Base-by-base conservation (phyloP, 306 rosid species). In the Geum urbanum region DNA sequence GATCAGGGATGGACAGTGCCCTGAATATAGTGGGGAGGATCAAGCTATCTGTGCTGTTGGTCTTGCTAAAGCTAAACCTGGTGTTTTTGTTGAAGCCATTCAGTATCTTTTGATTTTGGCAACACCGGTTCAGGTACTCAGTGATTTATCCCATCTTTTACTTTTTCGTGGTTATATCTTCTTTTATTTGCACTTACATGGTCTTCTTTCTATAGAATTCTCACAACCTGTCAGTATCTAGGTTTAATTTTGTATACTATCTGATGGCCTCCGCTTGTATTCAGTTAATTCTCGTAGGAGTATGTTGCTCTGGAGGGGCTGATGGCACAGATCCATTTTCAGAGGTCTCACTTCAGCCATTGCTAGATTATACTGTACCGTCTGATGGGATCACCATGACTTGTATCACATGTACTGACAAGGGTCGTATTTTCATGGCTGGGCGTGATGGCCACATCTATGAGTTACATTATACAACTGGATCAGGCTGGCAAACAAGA, bases 41-140 rank as follows among this genome's bases (percentile, higher is more conserved):
- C 95, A 91, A 87, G 99, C 97, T 77, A 91, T 94, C 67, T 94
- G 99, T 86, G 99, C 92, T 60, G 95, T 94, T 63, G 95, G 97
- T 57, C 96, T 94, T 68, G 87, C 96, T 67, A 94, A 83, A 77
- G 83, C 99, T 70, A 94, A 83, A 78, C 79, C 89, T 39, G 96
- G 96, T 67, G 96, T 91, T 85, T 94, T 94, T 78, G 83, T 94
- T 77, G 99, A 94, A 79, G 99, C 99, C 27, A 94, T 94, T 74
- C 95, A 87, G 64, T 86, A 90, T 88, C 89, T 94, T 70, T 80
- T 94, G 76, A 56, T 94, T 80, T 81, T 94, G 72, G 97, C 95
- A 10, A 94, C 95, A 3, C 97, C 99, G 39, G 87, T 87, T 61
- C 96, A 94, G 97, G 99, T 94, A 87, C 77, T 46, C 55, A 45